These are phyloP conservation scores for Wickerhamomyces pijperi DNA, from an alignment of 805 yeast species.

Conservation along the genomic window DNA sequence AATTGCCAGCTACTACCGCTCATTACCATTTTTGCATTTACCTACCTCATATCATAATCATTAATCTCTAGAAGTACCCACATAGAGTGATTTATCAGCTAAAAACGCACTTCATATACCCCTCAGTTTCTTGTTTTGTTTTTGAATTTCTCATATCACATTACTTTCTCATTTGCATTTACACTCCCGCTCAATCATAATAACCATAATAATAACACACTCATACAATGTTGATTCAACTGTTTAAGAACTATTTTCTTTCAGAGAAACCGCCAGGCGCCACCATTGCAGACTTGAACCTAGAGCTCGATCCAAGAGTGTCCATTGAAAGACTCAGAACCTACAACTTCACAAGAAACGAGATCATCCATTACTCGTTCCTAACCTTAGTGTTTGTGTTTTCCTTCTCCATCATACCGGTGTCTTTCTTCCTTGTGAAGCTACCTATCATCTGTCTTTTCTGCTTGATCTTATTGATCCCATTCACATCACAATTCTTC, in stretches of 20 bases:
- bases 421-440: constrained; percentile 28
- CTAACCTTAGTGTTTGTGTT: constrained; percentile 40
- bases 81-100: too few species aligned
- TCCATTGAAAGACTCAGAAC: constrained; percentile 30
- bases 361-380: constrained; percentile 41
- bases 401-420: constrained; percentile 50
- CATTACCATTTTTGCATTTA: too few species aligned
- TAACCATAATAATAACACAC: background rate
- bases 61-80: too few species aligned
- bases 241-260: constrained; percentile 40
- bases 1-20: too few species aligned
- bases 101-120: too few species aligned
- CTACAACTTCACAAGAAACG: constrained; percentile 33
- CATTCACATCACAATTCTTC: constrained; percentile 76
- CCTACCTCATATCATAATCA: too few species aligned
- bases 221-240: constrained; percentile 15
- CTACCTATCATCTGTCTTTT: constrained; percentile 25
- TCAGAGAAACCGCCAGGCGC: constrained; percentile 40
- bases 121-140: too few species aligned
- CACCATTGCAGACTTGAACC: constrained; percentile 37
- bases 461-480: constrained; percentile 43
- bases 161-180: too few species aligned
- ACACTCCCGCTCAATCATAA: background rate
- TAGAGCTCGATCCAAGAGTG: constrained; percentile 33
- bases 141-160: too few species aligned